Conservation (phyloP, 2,329 filamentous ascomycete genomes). For the Penicillium sp. region DNA sequence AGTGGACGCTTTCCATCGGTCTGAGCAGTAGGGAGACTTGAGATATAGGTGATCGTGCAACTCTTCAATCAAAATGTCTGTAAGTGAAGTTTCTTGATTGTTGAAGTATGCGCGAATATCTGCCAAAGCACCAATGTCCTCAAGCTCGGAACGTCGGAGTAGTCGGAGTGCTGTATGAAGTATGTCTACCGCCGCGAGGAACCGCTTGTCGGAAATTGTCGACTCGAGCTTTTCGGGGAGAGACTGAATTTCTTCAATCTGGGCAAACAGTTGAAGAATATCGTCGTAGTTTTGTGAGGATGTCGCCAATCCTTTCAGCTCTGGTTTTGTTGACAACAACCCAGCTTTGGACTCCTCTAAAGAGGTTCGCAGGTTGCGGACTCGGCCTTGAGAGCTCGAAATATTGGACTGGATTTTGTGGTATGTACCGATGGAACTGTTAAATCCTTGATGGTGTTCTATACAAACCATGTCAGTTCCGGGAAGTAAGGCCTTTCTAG, state of each 20-base stretch:
- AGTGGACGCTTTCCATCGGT: slow-evolving; percentile 80
- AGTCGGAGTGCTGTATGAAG: slow-evolving; percentile 82
- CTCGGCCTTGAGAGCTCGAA: slow-evolving; percentile 79
- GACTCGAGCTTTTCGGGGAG: slow-evolving; percentile 92
- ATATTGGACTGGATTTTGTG: slow-evolving; percentile 98
- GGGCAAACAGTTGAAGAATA: slow-evolving; percentile 76
- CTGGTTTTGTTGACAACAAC: slow-evolving; percentile 80
- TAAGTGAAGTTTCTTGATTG: slow-evolving; percentile 88
- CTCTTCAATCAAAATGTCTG: slow-evolving; percentile 95
- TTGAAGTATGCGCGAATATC: slow-evolving; percentile 84
- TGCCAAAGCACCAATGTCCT: slow-evolving; percentile 82
- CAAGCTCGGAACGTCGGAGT: slow-evolving; percentile 82
- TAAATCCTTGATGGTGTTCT: slow-evolving; percentile 98
- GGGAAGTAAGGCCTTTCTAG: neutral
- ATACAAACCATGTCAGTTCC: neutral
- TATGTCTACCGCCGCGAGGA: slow-evolving; percentile 87
- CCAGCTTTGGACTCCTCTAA: slow-evolving; percentile 75
- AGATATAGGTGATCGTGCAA: slow-evolving; percentile 95
- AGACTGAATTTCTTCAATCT: slow-evolving; percentile 82
- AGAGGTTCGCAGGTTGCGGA: slow-evolving; percentile 79
- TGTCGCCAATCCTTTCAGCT: slow-evolving; percentile 83
- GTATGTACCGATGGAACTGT: slow-evolving; percentile 97
- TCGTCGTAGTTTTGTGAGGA: slow-evolving; percentile 89
- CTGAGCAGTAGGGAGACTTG: slow-evolving; percentile 95
- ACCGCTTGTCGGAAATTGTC: slow-evolving; percentile 92